phyloP scores from a whole-genome alignment of 2,329 filamentous ascomycete genomes.

The Hymenoscyphus scutula region DNA sequence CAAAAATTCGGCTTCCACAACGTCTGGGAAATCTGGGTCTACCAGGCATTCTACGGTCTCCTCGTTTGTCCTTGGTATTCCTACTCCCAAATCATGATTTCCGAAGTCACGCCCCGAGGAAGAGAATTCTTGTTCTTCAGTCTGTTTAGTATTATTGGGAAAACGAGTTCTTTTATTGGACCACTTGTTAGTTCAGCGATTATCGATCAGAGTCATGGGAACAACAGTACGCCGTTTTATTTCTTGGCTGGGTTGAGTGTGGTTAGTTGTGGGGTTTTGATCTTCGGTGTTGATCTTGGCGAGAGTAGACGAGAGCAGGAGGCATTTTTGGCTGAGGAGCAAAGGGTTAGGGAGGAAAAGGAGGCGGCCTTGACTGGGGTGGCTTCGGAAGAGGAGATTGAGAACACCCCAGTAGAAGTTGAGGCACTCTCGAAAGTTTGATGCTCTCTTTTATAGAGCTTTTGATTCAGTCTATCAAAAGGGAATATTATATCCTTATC shows the following conservation, averaged over 20 bases:
- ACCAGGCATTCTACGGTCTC: constrained; percentile 59
- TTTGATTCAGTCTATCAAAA: neutral
- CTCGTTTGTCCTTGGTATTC: constrained; percentile 69
- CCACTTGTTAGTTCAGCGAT: constrained; percentile 68
- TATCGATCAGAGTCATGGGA: constrained; percentile 56
- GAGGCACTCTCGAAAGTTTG: neutral
- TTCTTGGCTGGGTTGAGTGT: constrained; percentile 60
- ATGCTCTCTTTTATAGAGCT: neutral
- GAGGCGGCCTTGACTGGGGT: constrained; percentile 2
- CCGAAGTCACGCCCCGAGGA: constrained; percentile 62
- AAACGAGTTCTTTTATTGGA: constrained; percentile 66
- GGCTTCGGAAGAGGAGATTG: constrained; percentile 14
- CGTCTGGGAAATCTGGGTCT: constrained; percentile 47
- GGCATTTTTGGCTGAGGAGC: constrained; percentile 44
- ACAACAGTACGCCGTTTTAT: constrained; percentile 62
- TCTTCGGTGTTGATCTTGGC: constrained; percentile 57
- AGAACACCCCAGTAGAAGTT: neutral
- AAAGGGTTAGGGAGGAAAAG: constrained; percentile 28
- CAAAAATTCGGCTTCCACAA: constrained; percentile 45
- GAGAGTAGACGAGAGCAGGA: constrained; percentile 60
- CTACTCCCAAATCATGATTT: constrained; percentile 70
- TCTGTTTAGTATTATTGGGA: constrained; percentile 66
- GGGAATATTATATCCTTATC: too few relatives aligned
- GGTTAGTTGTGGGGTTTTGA: constrained; percentile 52
- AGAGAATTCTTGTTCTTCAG: constrained; percentile 69